phyloP scores from a whole-genome alignment of 768 basidiomycete species.

The Clitopilus passeckerianus region DNA sequence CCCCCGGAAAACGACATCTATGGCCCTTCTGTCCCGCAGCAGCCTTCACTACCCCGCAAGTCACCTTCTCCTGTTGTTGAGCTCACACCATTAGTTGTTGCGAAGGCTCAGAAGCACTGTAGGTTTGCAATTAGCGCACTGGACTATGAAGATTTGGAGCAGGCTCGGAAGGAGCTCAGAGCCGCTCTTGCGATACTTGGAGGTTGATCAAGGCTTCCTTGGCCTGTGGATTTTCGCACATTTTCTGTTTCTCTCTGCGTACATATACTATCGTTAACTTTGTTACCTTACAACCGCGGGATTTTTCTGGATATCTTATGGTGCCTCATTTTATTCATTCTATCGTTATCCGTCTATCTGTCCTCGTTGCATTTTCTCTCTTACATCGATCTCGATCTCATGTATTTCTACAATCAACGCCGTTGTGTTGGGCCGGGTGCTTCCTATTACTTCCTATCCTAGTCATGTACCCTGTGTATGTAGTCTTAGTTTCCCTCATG shows the following conservation, averaged over 20 bases:
- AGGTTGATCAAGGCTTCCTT: slow-evolving; percentile 23
- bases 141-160: slow-evolving; percentile 90
- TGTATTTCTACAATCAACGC: not conserved
- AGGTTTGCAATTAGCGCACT: slow-evolving; percentile 91
- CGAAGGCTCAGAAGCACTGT: slow-evolving; percentile 87
- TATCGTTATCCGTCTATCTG: not conserved
- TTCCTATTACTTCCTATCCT: not conserved
- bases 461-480: not conserved
- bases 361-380: not conserved
- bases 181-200: slow-evolving; percentile 68
- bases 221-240: not conserved
- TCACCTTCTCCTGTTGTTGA: slow-evolving; percentile 29
- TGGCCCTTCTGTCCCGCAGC: slow-evolving; percentile 17
- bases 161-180: slow-evolving; percentile 79
- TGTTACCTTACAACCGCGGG: not conserved
- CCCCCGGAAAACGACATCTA: slow-evolving; percentile 6
- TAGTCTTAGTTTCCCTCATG: not conserved
- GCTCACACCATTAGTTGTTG: slow-evolving; percentile 60
- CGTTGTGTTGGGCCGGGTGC: not conserved
- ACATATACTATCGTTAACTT: too few species aligned
- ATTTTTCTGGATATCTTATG: not conserved
- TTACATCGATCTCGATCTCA: not conserved
- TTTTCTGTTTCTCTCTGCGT: too few species aligned
- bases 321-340: not conserved
- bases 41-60: slow-evolving; percentile 10